Percentiles rank a stretch among this genome's conserved stretches.
These are phyloP conservation scores for Colletotrichum tropicale DNA, from an alignment of 2,329 filamentous ascomycete species.

Conservation along the genomic window DNA sequence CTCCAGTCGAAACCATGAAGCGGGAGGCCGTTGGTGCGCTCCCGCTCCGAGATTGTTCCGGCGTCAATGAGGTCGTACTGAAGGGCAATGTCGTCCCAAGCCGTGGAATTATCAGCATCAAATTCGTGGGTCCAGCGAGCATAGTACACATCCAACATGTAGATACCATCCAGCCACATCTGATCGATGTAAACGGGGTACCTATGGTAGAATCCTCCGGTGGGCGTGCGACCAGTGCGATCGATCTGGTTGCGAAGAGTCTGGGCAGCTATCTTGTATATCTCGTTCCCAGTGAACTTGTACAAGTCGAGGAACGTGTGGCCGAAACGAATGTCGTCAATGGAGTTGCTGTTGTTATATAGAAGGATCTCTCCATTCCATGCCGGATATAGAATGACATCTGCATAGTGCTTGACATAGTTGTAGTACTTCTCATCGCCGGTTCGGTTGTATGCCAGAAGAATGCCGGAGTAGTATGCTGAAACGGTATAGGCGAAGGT, in stretches of 20 bases:
- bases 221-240: slow-evolving; percentile 11
- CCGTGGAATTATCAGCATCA: slow-evolving; percentile 26
- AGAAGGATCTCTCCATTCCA: slow-evolving; percentile 22
- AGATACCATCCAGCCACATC: slow-evolving; percentile 50
- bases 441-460: slow-evolving; percentile 24
- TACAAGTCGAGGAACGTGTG: slow-evolving; percentile 19
- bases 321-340: slow-evolving; percentile 21
- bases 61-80: slow-evolving; percentile 45
- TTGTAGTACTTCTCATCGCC: slow-evolving; percentile 25
- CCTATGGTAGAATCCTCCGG: slow-evolving; percentile 22
- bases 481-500: slow-evolving; percentile 30
- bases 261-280: slow-evolving; percentile 17
- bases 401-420: slow-evolving; percentile 27
- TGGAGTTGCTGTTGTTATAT: slow-evolving; percentile 21
- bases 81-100: slow-evolving; percentile 46
- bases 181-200: slow-evolving; percentile 28
- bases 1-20: slow-evolving; percentile 57
- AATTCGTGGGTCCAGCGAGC: slow-evolving; percentile 32
- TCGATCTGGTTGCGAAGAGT: slow-evolving; percentile 15
- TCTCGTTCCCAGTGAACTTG: slow-evolving; percentile 10
- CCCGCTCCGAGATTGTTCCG: slow-evolving; percentile 39
- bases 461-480: slow-evolving; percentile 29
- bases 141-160: slow-evolving; percentile 40
- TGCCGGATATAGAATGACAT: slow-evolving; percentile 26
- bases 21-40: slow-evolving; percentile 43